These are phyloP conservation scores for Lentinula lateritia DNA, from an alignment of 768 basidiomycete species.

Conservation along the genomic window DNA sequence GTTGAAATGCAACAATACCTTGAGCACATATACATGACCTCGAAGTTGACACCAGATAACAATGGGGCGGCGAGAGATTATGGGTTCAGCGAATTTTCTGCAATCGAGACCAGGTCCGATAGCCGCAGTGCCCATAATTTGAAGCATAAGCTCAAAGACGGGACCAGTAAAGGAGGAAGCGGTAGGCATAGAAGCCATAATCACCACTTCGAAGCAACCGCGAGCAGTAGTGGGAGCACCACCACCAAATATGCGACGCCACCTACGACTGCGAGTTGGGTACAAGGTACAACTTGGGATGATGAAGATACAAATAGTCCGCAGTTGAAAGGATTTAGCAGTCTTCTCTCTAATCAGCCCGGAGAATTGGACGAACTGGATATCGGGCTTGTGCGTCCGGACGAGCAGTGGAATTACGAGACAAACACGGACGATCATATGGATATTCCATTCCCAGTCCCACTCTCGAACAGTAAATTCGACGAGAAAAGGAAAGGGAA, in stretches of 20 bases:
- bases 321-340: neutral
- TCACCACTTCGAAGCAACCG: neutral
- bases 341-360: neutral
- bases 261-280: neutral
- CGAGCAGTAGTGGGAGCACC: neutral
- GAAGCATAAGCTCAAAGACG: neutral
- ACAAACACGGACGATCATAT: neutral
- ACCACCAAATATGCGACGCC: neutral
- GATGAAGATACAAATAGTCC: neutral
- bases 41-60: neutral
- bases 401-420: neutral
- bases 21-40: neutral
- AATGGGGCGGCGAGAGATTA: neutral
- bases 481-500: neutral
- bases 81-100: neutral
- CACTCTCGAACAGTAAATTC: neutral
- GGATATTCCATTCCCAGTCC: too few relatives aligned
- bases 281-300: neutral
- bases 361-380: neutral
- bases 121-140: neutral
- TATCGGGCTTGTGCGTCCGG: neutral
- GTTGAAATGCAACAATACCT: neutral
- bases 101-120: neutral
- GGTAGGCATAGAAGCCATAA: neutral
- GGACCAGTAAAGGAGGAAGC: neutral